These are phyloP conservation scores for Fomitiporia mediterranea DNA, from an alignment of 1,284 basidiomycete genomes.

Conservation along the genomic window DNA sequence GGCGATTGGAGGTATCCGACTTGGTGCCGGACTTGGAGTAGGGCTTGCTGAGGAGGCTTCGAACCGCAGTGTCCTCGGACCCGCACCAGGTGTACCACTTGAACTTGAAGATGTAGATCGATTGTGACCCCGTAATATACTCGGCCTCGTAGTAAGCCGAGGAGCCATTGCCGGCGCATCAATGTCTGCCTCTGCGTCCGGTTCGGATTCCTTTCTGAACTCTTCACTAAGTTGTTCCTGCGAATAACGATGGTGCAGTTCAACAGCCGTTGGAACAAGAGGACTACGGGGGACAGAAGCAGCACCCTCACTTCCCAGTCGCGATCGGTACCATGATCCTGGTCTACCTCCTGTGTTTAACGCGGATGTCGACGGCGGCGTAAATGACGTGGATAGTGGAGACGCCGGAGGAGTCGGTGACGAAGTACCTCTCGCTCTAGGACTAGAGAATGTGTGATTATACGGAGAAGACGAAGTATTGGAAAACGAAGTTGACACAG, in stretches of 20 bases:
- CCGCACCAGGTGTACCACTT: not conserved
- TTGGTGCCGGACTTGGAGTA: not conserved
- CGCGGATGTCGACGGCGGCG: not conserved
- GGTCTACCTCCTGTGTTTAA: not conserved
- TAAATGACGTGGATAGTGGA: slow-evolving; percentile 7
- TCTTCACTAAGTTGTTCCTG: slow-evolving; percentile 5
- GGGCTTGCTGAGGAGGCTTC: slow-evolving; percentile 7
- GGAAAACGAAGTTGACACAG: slow-evolving; percentile 11
- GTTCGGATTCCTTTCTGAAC: slow-evolving; percentile 2
- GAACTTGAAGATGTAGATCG: slow-evolving; percentile 1
- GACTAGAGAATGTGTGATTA: not conserved
- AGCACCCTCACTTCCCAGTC: slow-evolving; percentile 13
- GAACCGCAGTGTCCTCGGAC: slow-evolving; percentile 7
- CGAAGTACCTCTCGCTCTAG: not conserved
- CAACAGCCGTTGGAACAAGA: slow-evolving; percentile 11
- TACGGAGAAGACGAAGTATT: slow-evolving; percentile 7
- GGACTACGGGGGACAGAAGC: slow-evolving; percentile 9
- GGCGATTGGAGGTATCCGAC: not conserved
- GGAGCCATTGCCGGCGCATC: not conserved
- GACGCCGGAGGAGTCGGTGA: slow-evolving; percentile 9
- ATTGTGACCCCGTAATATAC: slow-evolving; percentile 17
- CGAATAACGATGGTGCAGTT: slow-evolving; percentile 18
- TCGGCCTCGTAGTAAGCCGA: slow-evolving; percentile 4
- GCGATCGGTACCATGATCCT: slow-evolving; percentile 10
- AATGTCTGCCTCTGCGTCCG: not conserved